A percentile compares a stretch with the other conserved stretches of the same genome.
Conservation (phyloP, 2,329 filamentous ascomycete genomes). For the Diaporthe helianthi region DNA sequence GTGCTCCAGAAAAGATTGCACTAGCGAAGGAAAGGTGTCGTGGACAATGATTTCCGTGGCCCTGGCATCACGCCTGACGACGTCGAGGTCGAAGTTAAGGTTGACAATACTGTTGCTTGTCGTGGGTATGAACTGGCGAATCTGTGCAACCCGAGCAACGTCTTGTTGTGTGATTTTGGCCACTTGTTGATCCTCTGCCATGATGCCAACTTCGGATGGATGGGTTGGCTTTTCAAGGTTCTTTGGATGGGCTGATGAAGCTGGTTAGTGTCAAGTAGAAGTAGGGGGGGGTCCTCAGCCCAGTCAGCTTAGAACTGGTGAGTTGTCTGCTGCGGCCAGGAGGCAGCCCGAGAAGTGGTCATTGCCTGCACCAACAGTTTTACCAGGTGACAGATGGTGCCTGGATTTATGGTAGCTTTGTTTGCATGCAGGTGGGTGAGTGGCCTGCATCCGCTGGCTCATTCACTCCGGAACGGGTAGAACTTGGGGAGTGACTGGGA, state of each 20-base stretch:
- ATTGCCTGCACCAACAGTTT: not conserved
- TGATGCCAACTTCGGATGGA: not conserved
- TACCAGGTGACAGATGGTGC: not conserved
- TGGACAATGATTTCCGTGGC: constrained; percentile 4
- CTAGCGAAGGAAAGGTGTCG: not conserved
- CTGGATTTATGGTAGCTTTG: not conserved
- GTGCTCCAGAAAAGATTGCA: not conserved
- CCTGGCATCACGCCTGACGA: constrained; percentile 3
- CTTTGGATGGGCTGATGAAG: not conserved
- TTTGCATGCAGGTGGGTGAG: not conserved
- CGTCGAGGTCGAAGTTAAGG: constrained; percentile 9
- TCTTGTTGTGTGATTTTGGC: not conserved
- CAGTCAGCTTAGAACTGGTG: too few relatives aligned
- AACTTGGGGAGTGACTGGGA: not conserved
- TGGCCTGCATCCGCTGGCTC: not conserved
- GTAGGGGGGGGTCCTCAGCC: too few relatives aligned
- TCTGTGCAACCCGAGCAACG: not conserved
- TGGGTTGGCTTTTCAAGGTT: too few relatives aligned
- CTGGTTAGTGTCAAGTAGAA: not conserved
- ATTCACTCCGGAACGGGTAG: not conserved
- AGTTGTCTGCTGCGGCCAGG: not conserved
- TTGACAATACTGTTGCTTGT: constrained; percentile 9
- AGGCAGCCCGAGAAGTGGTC: too few relatives aligned
- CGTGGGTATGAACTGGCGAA: not conserved
- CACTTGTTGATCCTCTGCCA: not conserved